Evolutionary conservation across 2,329 filamentous ascomycete genomes (phyloP).

Genomic region (Exophiala sp.): DNA sequence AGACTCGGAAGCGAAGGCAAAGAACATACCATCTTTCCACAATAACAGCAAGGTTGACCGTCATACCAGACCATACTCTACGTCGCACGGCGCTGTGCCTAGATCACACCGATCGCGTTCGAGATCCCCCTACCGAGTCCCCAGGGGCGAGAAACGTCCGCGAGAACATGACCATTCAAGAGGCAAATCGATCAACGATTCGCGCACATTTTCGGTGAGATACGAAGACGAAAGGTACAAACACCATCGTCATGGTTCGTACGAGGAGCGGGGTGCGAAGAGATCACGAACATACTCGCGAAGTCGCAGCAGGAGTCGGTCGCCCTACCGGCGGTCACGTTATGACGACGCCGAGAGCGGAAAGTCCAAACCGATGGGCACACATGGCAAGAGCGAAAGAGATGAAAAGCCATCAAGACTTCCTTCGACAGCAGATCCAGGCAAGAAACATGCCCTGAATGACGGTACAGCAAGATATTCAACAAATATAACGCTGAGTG

Average conservation of each 20-base stretch:
- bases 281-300: slow-evolving; percentile 36
- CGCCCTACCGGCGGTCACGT: slow-evolving; percentile 38
- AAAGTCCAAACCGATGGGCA: slow-evolving; percentile 43
- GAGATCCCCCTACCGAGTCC: slow-evolving; percentile 41
- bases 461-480: background rate
- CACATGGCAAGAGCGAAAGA: slow-evolving; percentile 48
- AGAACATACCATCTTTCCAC: slow-evolving; percentile 70
- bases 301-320: slow-evolving; percentile 40
- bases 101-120: slow-evolving; percentile 38
- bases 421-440: background rate
- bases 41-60: slow-evolving; percentile 87
- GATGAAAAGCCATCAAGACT: background rate
- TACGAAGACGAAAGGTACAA: slow-evolving; percentile 40
- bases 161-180: slow-evolving; percentile 37
- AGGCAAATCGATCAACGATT: slow-evolving; percentile 30
- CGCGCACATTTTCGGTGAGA: slow-evolving; percentile 35
- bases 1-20: slow-evolving; percentile 75
- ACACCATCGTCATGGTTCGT: slow-evolving; percentile 38
- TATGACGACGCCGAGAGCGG: slow-evolving; percentile 22
- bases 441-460: background rate
- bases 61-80: slow-evolving; percentile 70
- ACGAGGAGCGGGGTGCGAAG: slow-evolving; percentile 52
- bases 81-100: slow-evolving; percentile 29
- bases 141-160: slow-evolving; percentile 42
- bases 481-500: slow-evolving; percentile 17